These are phyloP conservation scores for Penicillium sp. DNA, from an alignment of 2,329 filamentous ascomycete genomes.

Conservation along the genomic window DNA sequence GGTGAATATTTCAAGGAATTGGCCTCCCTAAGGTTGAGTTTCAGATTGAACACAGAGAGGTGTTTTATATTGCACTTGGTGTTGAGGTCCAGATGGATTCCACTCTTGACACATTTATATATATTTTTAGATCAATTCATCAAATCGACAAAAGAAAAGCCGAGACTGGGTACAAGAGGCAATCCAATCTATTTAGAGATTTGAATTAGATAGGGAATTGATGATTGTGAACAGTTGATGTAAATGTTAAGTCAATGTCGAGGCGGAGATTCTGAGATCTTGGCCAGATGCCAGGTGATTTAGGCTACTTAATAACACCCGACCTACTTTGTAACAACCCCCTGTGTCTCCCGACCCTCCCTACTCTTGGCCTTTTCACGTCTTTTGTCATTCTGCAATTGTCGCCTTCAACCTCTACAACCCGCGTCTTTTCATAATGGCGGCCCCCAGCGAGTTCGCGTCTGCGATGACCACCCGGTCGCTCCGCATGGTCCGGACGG, in stretches of 20 bases:
- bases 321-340: background rate
- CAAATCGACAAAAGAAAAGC: background rate
- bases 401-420: background rate
- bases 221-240: background rate
- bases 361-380: background rate
- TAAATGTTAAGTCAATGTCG: background rate
- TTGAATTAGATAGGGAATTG: background rate
- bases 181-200: background rate
- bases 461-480: slow-evolving; percentile 74
- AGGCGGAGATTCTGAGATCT: background rate
- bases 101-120: background rate
- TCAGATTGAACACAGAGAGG: background rate
- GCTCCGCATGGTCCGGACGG: slow-evolving; percentile 82
- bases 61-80: background rate
- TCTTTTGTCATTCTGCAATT: background rate
- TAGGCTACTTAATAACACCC: slow-evolving; percentile 4
- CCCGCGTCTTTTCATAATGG: slow-evolving; percentile 26
- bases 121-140: background rate
- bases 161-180: too few species aligned
- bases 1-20: background rate
- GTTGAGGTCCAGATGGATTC: background rate
- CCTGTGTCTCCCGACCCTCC: background rate
- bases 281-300: background rate
- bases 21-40: background rate
- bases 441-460: slow-evolving; percentile 35